Base-by-base conservation (phyloP, 164 flowering plant species). In the Euptelea pleiosperma region DNA sequence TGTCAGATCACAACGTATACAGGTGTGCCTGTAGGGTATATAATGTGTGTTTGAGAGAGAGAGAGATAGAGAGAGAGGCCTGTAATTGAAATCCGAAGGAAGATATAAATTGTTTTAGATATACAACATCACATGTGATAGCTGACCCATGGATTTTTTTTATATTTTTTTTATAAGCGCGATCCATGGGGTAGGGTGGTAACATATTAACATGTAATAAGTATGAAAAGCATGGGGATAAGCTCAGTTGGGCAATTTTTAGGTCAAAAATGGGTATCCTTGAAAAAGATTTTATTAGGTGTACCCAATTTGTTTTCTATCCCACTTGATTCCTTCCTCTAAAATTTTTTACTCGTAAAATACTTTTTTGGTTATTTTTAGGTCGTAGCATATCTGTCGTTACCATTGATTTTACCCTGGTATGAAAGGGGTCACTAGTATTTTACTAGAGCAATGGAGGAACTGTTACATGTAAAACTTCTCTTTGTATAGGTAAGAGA, bases 1-100 rank as follows among this genome's bases (percentile, higher is more conserved):
- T 67, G 75, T 77, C 75, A 69, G 75, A 68, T 56, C 41, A 61
- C 68, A 41, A 52, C 67, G 42, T 56, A 46, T 58, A 64, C 77
- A 70, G 70, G 68, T 71, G 79, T 69, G 62, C 52, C 36, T 47
- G 62, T 54, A 55, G 50, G 48, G 65, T 15, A 28, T 14, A 6
- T 25, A 9, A 55, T 43, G 28, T 42, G 28, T 16, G 21, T 39
- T 36, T 14, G 44, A 12, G 18, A 26, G 21, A 54, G 8, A 22
- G n/a, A n/a, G n/a, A n/a, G n/a, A n/a, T n/a, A n/a, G n/a, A n/a
- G 18, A 42, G 0, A 18, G 19, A 42, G 45, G 22, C 15, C 18
- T 42, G 1, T 33, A 11, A 10, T 28, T 18, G 18, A 52, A 24
- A 42, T 64, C 53, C 25, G 57, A 64, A 52, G 37, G 64, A 28